phyloP scores from a whole-genome alignment of 768 basidiomycete genomes.

The Dictyophora rubrovolvata region DNA sequence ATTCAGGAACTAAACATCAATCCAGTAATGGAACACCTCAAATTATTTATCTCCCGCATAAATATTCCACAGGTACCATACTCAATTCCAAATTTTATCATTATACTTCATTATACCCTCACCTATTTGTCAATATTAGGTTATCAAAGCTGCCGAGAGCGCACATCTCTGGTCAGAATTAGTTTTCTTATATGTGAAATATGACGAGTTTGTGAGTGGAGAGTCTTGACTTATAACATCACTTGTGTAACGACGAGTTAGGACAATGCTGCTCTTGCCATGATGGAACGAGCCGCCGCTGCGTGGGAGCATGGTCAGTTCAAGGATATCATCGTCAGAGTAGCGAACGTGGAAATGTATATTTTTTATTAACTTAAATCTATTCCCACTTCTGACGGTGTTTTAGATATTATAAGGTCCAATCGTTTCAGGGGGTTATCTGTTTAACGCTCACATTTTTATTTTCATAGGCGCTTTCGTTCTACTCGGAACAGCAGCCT shows the following conservation, averaged over 20 bases:
- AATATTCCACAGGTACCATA: conserved; percentile 83
- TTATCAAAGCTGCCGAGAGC: conserved; percentile 91
- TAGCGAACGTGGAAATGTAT: conserved; percentile 95
- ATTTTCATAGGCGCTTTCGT: conserved; percentile 49
- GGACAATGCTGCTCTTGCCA: conserved; percentile 96
- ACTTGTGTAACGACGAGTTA: conserved; percentile 17
- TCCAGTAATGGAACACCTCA: conserved; percentile 96
- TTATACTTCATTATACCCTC: not conserved
- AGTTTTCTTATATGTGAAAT: conserved; percentile 97
- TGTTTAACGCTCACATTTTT: not conserved
- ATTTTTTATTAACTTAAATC: conserved; percentile 13
- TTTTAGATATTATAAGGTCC: conserved; percentile 76
- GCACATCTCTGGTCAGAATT: conserved; percentile 98
- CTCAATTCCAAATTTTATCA: not conserved
- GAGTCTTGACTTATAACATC: not conserved
- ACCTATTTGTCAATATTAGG: conserved; percentile 30
- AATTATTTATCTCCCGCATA: conserved; percentile 89
- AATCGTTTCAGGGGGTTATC: not conserved
- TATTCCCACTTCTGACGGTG: conserved; percentile 7
- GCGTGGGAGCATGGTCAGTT: conserved; percentile 99
- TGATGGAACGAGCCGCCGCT: conserved; percentile 98
- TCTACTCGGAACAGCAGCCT: conserved; percentile 92
- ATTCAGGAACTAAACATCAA: conserved; percentile 6
- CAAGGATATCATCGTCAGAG: conserved; percentile 95
- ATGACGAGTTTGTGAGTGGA: conserved; percentile 76